Evolutionary conservation across 257 asterid genomes (phyloP), one percentile per base, ranked within the genome.

Genomic region (Solanum dulcamara): DNA sequence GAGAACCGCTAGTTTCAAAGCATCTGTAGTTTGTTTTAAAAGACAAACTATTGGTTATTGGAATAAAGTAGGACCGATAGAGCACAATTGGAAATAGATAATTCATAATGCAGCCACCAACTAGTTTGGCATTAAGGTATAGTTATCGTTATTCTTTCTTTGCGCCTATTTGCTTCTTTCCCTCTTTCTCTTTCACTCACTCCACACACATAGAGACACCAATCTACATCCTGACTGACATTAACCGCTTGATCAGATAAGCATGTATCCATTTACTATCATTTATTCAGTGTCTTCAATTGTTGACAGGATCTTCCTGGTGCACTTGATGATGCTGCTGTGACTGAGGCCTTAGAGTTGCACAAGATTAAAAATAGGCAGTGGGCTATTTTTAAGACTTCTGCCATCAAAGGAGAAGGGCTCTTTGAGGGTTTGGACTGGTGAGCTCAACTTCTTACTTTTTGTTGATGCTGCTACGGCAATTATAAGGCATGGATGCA

Each of bases 361-460:
- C 99, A 94, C 91, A 92, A 90, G 91, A 96, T 96, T 85, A 94
- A 96, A 89, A 96, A 85, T 89, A 93, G 99, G 24, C 99, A 94
- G 80, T 96, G 99, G 99, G 85, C 98, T 68, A 96, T 96, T 82
- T 96, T 96, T 66, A 94, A 94, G 93, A 93, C 99, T 64, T 96
- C 98, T 59, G 99, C 99, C 85, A 81, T 96, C 53, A 96, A 94
- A 90, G 99, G 99, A 86, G 99, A 96, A 89, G 99, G 99, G 77
- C 91, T 96, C 81, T 94, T 93, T 84, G 99, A 96, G 89, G 99
- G 99, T 60, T 89, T 96, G 87, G 97, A 95, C 91, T 95, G 98
- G 98, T 95, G 87, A 90, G 83, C 11, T 32, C 20, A 79, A 17
- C 38, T 48, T 48, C 44, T 10, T 28, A 48, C 1, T 1, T 79